A percentile compares a stretch with the other conserved stretches of the same genome.
These are phyloP conservation scores for Ophiosphaerella korrae DNA, from an alignment of 2,329 filamentous ascomycete genomes.

Conservation along the genomic window DNA sequence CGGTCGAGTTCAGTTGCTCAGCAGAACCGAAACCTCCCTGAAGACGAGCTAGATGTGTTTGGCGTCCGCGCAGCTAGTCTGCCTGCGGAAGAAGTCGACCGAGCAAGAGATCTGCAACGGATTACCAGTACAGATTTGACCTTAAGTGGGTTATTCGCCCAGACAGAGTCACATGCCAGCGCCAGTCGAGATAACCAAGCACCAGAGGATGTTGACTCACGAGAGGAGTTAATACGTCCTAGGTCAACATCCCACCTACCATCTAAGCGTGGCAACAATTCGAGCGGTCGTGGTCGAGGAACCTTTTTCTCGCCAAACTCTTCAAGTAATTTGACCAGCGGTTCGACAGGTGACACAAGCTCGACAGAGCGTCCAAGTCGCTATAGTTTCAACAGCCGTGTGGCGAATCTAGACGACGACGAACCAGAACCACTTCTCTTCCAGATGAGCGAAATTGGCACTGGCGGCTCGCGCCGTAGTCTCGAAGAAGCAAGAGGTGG, in stretches of 20 bases:
- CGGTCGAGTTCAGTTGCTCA: conserved; percentile 74
- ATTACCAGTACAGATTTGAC: conserved; percentile 59
- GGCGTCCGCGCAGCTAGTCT: conserved; percentile 70
- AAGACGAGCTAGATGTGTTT: conserved; percentile 64
- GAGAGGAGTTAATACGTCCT: conserved; percentile 32
- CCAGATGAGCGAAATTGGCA: conserved; percentile 72
- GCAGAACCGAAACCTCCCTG: conserved; percentile 67
- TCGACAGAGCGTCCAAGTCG: conserved; percentile 45
- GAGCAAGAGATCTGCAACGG: conserved; percentile 44
- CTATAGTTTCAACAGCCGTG: conserved; percentile 53
- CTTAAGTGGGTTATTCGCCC: conserved; percentile 66
- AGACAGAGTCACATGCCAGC: conserved; percentile 38
- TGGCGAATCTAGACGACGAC: conserved; percentile 60
- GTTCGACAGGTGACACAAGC: conserved; percentile 40
- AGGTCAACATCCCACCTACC: conserved; percentile 37
- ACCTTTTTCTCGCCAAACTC: conserved; percentile 40
- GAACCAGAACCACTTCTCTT: conserved; percentile 75
- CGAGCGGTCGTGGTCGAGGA: conserved; percentile 33
- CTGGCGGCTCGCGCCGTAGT: conserved; percentile 42
- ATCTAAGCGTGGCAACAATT: conserved; percentile 32
- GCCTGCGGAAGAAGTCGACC: conserved; percentile 62
- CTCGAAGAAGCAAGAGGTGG: conserved; percentile 45
- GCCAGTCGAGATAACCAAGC: conserved; percentile 29
- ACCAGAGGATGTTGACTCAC: conserved; percentile 24
- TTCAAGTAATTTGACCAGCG: conserved; percentile 37